Percentiles rank a stretch among this genome's conserved stretches.
Conservation (phyloP, 2,329 filamentous ascomycete genomes). For the Fusarium illudens region DNA sequence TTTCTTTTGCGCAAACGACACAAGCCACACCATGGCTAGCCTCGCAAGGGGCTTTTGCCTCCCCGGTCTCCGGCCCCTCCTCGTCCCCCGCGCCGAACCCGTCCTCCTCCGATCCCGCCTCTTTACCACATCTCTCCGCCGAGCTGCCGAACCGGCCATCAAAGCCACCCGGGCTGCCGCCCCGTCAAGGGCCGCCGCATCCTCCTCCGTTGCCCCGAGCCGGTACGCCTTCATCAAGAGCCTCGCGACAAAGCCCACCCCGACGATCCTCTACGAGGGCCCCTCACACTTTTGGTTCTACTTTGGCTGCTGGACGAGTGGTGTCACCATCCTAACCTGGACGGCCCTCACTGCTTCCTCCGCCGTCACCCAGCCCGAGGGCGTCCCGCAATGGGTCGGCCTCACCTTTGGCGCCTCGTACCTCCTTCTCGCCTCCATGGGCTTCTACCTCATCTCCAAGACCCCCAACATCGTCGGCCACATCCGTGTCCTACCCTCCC, state of each 20-base stretch:
- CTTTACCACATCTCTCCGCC: constrained; percentile 44
- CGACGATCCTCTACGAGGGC: constrained; percentile 70
- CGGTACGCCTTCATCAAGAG: constrained; percentile 61
- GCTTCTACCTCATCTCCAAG: constrained; percentile 66
- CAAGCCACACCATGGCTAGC: constrained; percentile 42
- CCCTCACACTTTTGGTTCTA: constrained; percentile 72
- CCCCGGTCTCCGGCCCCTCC: constrained; percentile 38
- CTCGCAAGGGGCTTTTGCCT: constrained; percentile 45
- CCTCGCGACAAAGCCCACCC: constrained; percentile 63
- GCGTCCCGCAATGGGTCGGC: constrained; percentile 64
- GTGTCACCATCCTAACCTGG: constrained; percentile 52
- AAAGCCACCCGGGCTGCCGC: constrained; percentile 28
- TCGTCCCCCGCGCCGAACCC: constrained; percentile 36
- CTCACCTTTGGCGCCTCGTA: constrained; percentile 66
- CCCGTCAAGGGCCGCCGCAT: constrained; percentile 15
- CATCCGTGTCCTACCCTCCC: constrained; percentile 63
- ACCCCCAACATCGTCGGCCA: constrained; percentile 65
- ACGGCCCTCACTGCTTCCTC: constrained; percentile 47
- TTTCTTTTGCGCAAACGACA: not conserved
- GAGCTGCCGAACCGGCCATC: constrained; percentile 23
- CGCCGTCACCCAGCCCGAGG: constrained; percentile 53
- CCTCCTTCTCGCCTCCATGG: constrained; percentile 67
- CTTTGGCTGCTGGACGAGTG: constrained; percentile 65
- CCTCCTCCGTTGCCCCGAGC: constrained; percentile 37
- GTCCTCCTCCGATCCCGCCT: constrained; percentile 38